Base-by-base conservation (phyloP, 1,284 basidiomycete genomes). In the Paramarasmius palmivorus region DNA sequence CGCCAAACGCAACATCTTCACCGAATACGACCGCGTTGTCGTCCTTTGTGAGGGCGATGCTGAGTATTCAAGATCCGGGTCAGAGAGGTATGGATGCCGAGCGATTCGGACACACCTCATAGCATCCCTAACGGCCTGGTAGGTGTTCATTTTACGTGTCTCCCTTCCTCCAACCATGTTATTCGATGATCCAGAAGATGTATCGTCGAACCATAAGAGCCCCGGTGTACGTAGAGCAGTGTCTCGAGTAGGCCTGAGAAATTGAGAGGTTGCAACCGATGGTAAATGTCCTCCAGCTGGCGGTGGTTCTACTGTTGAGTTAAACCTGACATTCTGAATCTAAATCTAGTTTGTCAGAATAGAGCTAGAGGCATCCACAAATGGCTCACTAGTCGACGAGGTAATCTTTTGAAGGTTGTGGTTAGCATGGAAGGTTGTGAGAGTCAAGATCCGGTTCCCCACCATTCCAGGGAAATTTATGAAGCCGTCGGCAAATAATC, bases 1-100 rank as follows among this genome's bases (percentile, higher is more conserved):
- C 94, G 15, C 94, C 94, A 60, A 96, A 96, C 1, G 90, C 89
- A 44, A 96, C 92, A 60, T 96, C 93, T 67, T 85, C 93, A n/a
- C 95, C 95, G 64, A 98, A 97, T 0, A 97, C 86, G 9, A 95
- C 86, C 0, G 95, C 84, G 44, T 77, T 90, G 40, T 94, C 89
- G 64, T 98, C 93, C 61, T 90, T 92, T 39, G 78, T 74, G n/a
- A 96, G 69, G 2, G 89, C 90, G 54, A 88, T 91, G 51, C 92
- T 92, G 32, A 19, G 34, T 15, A 50, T 17, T 17, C 17, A 25
- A 19, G 22, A 39, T 40, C 8, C 39, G 17, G 41, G 48, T 15
- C 37, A 42, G 7, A 22, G 19, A 29, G 26, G 14, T 12, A 23
- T 20, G 14, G 41, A 42, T 25, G 10, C 20, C 10, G 34, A 35